A percentile compares a stretch with the other conserved stretches of the same genome.
phyloP scores from a whole-genome alignment of 2,329 filamentous ascomycete genomes.

The Catunica adiposa region DNA sequence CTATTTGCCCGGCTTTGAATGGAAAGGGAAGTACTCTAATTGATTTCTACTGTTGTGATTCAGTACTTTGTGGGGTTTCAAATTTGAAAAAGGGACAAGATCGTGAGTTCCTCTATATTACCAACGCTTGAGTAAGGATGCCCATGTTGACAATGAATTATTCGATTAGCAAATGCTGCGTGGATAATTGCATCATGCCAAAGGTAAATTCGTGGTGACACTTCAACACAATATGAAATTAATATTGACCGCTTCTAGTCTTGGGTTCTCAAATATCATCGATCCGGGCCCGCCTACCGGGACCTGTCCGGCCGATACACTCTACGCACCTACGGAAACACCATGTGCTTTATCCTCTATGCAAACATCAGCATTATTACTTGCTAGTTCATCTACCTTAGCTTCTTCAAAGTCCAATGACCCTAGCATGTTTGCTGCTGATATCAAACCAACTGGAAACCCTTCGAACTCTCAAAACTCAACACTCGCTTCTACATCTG shows the following conservation, averaged over 20 bases:
- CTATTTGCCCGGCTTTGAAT: slow-evolving; percentile 8
- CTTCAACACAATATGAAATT: background rate
- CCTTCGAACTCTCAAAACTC: background rate
- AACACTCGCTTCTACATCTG: background rate
- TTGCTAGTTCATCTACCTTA: background rate
- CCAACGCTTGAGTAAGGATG: background rate
- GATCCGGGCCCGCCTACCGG: slow-evolving; percentile 9
- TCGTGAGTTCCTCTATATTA: slow-evolving; percentile 8
- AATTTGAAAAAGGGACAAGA: slow-evolving; percentile 12
- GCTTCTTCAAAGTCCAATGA: background rate
- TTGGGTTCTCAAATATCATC: slow-evolving; percentile 12
- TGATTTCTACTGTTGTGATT: slow-evolving; percentile 15
- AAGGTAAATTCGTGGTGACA: slow-evolving; percentile 13
- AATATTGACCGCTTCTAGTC: slow-evolving; percentile 3
- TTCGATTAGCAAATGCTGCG: slow-evolving; percentile 13
- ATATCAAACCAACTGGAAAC: background rate
- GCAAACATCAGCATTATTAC: background rate
- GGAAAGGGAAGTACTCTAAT: background rate
- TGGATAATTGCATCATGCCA: slow-evolving; percentile 13
- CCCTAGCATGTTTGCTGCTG: background rate
- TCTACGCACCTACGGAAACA: slow-evolving; percentile 8
- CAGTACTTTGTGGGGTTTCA: slow-evolving; percentile 14
- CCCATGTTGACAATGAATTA: background rate
- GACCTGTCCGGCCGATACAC: slow-evolving; percentile 7
- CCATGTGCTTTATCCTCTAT: background rate